Evolutionary conservation across 257 asterid species (phyloP).

Genomic region (Cinchona pubescens): DNA sequence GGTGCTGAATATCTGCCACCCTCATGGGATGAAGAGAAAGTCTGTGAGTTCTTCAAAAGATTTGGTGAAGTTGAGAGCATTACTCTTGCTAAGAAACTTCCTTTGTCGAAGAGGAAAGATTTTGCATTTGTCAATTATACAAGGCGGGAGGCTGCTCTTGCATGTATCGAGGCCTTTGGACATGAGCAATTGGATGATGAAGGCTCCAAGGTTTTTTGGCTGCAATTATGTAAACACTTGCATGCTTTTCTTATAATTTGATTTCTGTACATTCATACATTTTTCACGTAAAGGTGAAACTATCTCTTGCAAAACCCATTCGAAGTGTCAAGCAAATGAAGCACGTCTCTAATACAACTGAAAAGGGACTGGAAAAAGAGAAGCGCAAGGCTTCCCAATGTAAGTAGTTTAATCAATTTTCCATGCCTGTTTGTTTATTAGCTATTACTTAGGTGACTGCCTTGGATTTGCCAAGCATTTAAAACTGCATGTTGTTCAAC

Average conservation of each 20-base stretch:
- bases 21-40: conserved; percentile 58
- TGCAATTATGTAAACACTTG: not conserved
- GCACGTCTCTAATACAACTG: conserved; percentile 25
- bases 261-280: conserved; percentile 20
- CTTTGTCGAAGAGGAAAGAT: conserved; percentile 61
- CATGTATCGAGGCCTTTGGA: conserved; percentile 53
- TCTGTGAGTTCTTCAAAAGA: conserved; percentile 49
- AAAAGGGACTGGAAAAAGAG: conserved; percentile 31
- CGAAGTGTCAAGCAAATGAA: conserved; percentile 37
- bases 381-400: conserved; percentile 31
- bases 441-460: not conserved
- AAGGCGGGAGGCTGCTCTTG: conserved; percentile 63
- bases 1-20: conserved; percentile 64
- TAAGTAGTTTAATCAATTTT: conserved; percentile 25
- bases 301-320: conserved; percentile 58
- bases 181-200: conserved; percentile 38
- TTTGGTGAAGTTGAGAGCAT: conserved; percentile 71
- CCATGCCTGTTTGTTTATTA: not conserved
- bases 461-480: not conserved
- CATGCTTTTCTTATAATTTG: conserved; percentile 14
- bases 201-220: conserved; percentile 43
- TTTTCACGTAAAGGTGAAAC: conserved; percentile 52
- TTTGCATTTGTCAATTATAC: conserved; percentile 58
- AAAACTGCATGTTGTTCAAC: not conserved
- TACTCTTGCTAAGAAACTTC: conserved; percentile 55